Evolutionary conservation across 768 basidiomycete species (phyloP).

Genomic region (Calocybe cyanea): DNA sequence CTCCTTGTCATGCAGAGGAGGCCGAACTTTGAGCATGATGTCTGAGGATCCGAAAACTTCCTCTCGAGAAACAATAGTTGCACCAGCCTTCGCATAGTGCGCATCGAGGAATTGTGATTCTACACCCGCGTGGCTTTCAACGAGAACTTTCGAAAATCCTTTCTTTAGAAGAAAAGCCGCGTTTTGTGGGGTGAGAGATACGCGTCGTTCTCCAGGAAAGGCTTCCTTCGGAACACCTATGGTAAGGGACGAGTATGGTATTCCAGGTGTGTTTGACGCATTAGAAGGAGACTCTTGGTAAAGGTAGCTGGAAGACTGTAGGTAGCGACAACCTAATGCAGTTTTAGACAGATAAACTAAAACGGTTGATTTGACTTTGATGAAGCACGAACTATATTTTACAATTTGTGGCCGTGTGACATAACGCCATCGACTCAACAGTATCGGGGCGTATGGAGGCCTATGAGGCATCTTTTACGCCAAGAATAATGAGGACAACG

Average conservation of each 20-base stretch:
- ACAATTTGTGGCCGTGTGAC: slow-evolving; percentile 12
- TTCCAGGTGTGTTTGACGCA: slow-evolving; percentile 27
- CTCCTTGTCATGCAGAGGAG: slow-evolving; percentile 66
- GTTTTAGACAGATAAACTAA: not conserved
- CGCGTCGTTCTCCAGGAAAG: slow-evolving; percentile 75
- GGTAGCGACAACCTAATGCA: slow-evolving; percentile 26
- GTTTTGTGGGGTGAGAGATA: slow-evolving; percentile 80
- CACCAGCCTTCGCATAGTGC: slow-evolving; percentile 76
- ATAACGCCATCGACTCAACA: slow-evolving; percentile 21
- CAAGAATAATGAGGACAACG: slow-evolving; percentile 7
- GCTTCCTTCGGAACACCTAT: slow-evolving; percentile 78
- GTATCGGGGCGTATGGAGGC: slow-evolving; percentile 24
- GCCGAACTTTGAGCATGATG: slow-evolving; percentile 83
- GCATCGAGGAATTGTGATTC: slow-evolving; percentile 79
- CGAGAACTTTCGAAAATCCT: slow-evolving; percentile 68
- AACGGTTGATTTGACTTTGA: not conserved
- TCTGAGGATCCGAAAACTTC: slow-evolving; percentile 68
- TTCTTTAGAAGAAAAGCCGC: slow-evolving; percentile 74
- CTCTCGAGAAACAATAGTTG: slow-evolving; percentile 67
- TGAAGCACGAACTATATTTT: slow-evolving; percentile 14
- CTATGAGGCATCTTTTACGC: slow-evolving; percentile 27
- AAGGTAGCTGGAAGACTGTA: slow-evolving; percentile 26
- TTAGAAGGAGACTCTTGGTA: slow-evolving; percentile 26
- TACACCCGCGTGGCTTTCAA: slow-evolving; percentile 68
- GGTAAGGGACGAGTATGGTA: slow-evolving; percentile 67